Base-by-base conservation (phyloP, 2,329 filamentous ascomycete species). In the Arthrobotrys pseudoclavata region DNA sequence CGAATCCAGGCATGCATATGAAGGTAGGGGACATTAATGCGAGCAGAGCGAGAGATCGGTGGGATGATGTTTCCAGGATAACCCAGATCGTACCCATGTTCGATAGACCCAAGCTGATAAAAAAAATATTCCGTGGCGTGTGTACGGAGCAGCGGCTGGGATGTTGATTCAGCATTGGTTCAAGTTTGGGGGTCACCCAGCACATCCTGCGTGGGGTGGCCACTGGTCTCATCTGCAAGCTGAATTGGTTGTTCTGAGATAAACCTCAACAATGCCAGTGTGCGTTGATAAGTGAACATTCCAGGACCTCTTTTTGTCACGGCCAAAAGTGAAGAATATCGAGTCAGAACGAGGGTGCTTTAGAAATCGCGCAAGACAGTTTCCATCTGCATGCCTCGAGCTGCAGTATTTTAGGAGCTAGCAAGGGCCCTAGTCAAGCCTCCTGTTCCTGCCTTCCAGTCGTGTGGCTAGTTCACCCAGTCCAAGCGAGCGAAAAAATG, bases 351-450 rank as follows among this genome's bases (percentile, higher is more conserved):
- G 31, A 18, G 24, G 69, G 12, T 20, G 40, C 31, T 31, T 52
- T 26, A 52, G 71, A 76, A 76, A 76, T 76, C 71, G 71, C 71
- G 63, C 64, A 76, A 76, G 48, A 45, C 6, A 5, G 55, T 60
- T 42, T n/a, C 52, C 53, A 13, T 47, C 52, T 60, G 48, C 40
- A 57, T n/a, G 34, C 47, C 48, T 55, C 37, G n/a, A 26, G 29
- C 50, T 61, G 52, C 31, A 50, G 42, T 47, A 31, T 29, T 53
- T 53, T 50, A 62, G 50, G 50, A 52, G 48, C 68, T 47, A 64
- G 50, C 69, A 57, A 64, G 69, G 69, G 26, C 29, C 69, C 69
- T 13, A 40, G 69, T 72, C 60, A 63, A 71, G 57, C 60, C 69
- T 64, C 68, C 31, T 42, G 37, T 72, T 57, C 60, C 48, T 57